phyloP scores from a whole-genome alignment of 2,329 filamentous ascomycete genomes.

The Camillea tinctor region DNA sequence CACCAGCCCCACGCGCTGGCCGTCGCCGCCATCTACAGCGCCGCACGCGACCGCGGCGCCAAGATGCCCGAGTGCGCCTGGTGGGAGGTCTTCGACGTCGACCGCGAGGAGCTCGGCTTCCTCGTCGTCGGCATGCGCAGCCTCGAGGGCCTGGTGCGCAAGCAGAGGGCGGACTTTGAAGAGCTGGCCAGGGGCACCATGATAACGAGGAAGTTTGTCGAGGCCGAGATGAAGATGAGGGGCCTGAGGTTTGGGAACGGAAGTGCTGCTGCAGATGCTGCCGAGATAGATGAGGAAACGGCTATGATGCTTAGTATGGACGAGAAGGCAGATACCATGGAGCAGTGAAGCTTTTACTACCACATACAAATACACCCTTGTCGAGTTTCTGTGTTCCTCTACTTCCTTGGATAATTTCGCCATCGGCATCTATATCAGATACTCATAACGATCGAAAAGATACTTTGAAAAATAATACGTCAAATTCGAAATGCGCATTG shows the following conservation, averaged over 20 bases:
- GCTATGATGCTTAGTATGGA: conserved; percentile 44
- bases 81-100: conserved; percentile 98
- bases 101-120: conserved; percentile 91
- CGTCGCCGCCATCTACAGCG: conserved; percentile 87
- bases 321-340: conserved; percentile 32
- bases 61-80: conserved; percentile 83
- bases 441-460: too few species aligned
- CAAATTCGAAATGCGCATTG: too few species aligned
- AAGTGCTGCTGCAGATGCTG: background rate
- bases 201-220: conserved; percentile 57
- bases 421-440: background rate
- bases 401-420: background rate
- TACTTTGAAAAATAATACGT: too few species aligned
- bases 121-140: conserved; percentile 83
- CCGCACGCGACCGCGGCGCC: conserved; percentile 71
- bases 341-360: conserved; percentile 12
- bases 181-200: conserved; percentile 46
- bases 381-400: background rate
- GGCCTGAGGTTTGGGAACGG: conserved; percentile 38
- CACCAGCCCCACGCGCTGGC: conserved; percentile 86
- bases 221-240: conserved; percentile 58
- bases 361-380: background rate
- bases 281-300: conserved; percentile 40
- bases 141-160: conserved; percentile 65
- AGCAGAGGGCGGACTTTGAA: conserved; percentile 58